Conservation (phyloP, 139 green algal genomes). For the Coelastrella sp. region DNA sequence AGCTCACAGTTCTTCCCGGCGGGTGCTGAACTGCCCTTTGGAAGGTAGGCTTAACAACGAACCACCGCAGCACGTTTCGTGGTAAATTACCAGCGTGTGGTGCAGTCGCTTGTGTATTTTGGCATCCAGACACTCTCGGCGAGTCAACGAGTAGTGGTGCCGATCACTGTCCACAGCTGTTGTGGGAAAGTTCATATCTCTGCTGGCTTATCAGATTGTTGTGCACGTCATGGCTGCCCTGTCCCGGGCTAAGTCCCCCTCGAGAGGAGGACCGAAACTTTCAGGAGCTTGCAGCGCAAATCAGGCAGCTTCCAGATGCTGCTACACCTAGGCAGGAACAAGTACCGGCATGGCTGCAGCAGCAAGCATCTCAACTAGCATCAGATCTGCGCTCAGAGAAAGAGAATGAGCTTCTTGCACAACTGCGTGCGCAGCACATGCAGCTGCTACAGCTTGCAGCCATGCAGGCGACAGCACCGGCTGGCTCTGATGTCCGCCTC, state of each 20-base stretch:
- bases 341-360: not conserved
- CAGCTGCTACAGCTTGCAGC: slow-evolving; percentile 10
- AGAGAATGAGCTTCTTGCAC: not conserved
- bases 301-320: not conserved
- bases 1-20: slow-evolving; percentile 38
- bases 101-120: too few relatives aligned
- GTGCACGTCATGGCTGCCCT: too few relatives aligned
- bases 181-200: too few relatives aligned
- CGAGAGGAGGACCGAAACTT: not conserved
- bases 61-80: not conserved
- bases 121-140: too few relatives aligned
- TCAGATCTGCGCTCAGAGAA: not conserved
- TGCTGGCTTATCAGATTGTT: too few relatives aligned
- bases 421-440: not conserved
- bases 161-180: not conserved
- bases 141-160: too few relatives aligned
- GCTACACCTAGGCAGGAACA: not conserved
- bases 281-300: not conserved
- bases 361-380: not conserved
- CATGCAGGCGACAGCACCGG: not conserved
- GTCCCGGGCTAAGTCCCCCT: not conserved
- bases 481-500: not conserved
- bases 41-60: not conserved
- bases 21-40: slow-evolving; percentile 13
- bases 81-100: too few relatives aligned